Percentiles rank a stretch among this genome's conserved stretches.
These are phyloP conservation scores for Neonectria ditissima DNA, from an alignment of 2,329 filamentous ascomycete species.

Conservation along the genomic window DNA sequence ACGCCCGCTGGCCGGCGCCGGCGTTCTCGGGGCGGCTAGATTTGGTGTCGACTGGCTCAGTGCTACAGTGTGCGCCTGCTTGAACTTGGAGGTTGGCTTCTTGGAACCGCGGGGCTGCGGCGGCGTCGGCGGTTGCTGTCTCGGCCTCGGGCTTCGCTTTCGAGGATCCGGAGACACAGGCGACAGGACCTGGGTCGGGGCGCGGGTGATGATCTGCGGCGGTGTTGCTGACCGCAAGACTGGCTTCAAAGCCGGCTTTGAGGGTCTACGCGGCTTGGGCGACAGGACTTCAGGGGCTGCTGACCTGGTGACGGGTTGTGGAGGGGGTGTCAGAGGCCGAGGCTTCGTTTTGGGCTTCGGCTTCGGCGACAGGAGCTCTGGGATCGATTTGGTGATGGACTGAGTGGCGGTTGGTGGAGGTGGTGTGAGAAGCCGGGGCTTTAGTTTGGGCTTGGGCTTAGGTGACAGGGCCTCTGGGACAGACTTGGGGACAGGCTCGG, in stretches of 20 bases:
- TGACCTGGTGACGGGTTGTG: conserved; percentile 34
- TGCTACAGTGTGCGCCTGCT: conserved; percentile 20
- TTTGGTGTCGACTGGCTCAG: conserved; percentile 31
- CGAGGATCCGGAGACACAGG: conserved; percentile 46
- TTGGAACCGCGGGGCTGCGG: conserved; percentile 50
- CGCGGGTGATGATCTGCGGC: conserved; percentile 42
- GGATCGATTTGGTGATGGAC: conserved; percentile 37
- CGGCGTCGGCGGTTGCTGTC: conserved; percentile 51
- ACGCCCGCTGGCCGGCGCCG: conserved; percentile 28
- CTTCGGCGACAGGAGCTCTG: conserved; percentile 44
- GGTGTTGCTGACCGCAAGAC: conserved; percentile 46
- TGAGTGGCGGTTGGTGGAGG: conserved; percentile 33
- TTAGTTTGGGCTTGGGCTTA: conserved; percentile 47
- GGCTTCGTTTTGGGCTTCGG: conserved; percentile 39
- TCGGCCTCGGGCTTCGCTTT: conserved; percentile 41
- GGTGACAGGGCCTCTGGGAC: conserved; percentile 46
- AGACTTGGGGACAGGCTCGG: conserved; percentile 33
- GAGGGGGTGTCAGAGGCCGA: conserved; percentile 36
- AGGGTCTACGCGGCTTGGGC: conserved; percentile 49
- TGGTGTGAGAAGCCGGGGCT: conserved; percentile 38
- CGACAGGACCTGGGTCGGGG: conserved; percentile 34
- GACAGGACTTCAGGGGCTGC: conserved; percentile 45
- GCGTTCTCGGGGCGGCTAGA: conserved; percentile 23
- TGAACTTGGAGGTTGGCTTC: conserved; percentile 31
- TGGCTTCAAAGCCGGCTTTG: conserved; percentile 48